These are phyloP conservation scores for Verticillium zaregamsianum DNA, from an alignment of 2,329 filamentous ascomycete species.

Conservation along the genomic window DNA sequence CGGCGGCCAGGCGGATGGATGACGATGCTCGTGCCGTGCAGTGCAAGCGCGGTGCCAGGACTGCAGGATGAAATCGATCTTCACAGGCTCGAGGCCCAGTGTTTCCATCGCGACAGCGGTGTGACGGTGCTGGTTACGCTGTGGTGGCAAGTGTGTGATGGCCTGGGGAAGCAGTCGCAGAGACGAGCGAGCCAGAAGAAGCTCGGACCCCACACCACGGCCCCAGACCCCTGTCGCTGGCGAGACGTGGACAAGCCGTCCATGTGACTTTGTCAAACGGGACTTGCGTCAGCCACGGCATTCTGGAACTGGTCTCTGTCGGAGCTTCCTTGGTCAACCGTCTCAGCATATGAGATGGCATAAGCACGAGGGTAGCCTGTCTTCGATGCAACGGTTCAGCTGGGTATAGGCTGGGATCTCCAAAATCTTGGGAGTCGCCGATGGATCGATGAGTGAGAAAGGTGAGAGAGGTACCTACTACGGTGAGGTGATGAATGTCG, in stretches of 20 bases:
- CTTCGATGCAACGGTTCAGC: conserved; percentile 1
- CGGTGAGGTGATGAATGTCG: background rate
- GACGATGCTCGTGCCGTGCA: background rate
- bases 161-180: background rate
- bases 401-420: background rate
- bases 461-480: too few relatives aligned
- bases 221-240: background rate
- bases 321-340: conserved; percentile 1
- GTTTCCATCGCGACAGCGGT: background rate
- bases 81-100: background rate
- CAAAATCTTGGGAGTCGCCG: background rate
- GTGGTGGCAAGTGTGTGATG: background rate
- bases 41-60: background rate
- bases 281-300: conserved; percentile 1
- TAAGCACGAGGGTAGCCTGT: background rate
- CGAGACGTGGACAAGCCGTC: background rate
- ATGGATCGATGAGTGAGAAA: background rate
- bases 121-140: background rate
- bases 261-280: conserved; percentile 1
- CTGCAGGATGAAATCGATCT: background rate
- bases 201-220: background rate
- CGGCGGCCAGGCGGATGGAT: background rate
- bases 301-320: background rate
- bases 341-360: conserved; percentile 1
- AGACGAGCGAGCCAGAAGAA: background rate